Conservation (phyloP, 768 basidiomycete species). For the Dioszegia crocea region DNA sequence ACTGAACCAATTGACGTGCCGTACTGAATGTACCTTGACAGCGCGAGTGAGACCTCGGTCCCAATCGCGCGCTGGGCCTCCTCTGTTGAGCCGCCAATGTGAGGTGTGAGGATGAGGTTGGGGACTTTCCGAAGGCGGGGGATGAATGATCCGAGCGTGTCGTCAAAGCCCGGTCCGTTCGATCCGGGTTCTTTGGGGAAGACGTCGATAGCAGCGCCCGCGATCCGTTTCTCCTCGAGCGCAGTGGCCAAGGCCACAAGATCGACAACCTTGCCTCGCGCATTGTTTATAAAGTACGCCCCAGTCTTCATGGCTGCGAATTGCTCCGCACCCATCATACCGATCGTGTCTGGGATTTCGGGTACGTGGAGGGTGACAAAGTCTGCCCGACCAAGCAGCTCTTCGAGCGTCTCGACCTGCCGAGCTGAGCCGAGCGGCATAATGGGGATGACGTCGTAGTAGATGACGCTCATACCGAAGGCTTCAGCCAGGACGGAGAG, state of each 20-base stretch:
- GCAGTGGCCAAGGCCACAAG: conserved; percentile 81
- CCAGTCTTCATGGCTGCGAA: conserved; percentile 90
- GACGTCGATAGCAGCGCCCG: conserved; percentile 89
- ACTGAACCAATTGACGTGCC: conserved; percentile 88
- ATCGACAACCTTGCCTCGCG: conserved; percentile 91
- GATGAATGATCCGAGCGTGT: conserved; percentile 81
- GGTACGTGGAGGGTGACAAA: conserved; percentile 96
- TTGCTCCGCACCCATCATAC: conserved; percentile 77
- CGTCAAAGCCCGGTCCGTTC: conserved; percentile 81
- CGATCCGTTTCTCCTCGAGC: conserved; percentile 78
- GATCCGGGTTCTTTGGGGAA: conserved; percentile 88
- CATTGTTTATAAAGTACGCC: conserved; percentile 94
- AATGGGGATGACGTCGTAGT: conserved; percentile 90
- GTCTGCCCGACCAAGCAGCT: conserved; percentile 73
- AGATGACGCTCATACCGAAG: conserved; percentile 90
- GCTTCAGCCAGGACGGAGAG: conserved; percentile 94
- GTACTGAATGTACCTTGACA: conserved; percentile 84
- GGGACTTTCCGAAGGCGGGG: conserved; percentile 67
- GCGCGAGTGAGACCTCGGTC: conserved; percentile 79
- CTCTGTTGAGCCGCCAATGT: conserved; percentile 98
- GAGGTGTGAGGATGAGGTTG: conserved; percentile 95
- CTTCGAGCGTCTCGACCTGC: conserved; percentile 73
- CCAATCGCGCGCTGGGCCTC: conserved; percentile 98
- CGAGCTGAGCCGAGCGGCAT: conserved; percentile 95
- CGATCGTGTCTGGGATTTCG: conserved; percentile 89